Evolutionary conservation across 345 rosid genomes (phyloP), one percentile per base, ranked within the genome.

Genomic region (Pugionium cornutum): DNA sequence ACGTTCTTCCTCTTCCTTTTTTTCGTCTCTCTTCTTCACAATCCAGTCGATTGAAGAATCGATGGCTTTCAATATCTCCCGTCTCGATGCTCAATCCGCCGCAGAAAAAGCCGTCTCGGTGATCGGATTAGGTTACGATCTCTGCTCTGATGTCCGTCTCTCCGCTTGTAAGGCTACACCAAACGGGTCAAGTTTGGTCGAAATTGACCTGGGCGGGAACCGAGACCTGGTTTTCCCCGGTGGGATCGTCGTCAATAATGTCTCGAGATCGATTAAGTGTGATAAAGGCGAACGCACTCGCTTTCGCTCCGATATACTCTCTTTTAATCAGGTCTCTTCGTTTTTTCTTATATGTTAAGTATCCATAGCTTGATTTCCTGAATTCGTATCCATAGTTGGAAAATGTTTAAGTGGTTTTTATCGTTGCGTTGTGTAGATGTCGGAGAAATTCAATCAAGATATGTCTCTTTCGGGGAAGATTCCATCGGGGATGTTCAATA

Each of bases 241-340:
- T 1, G 96, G 92, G 11, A 75, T 79, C 44, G 80, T 94, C 36
- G 95, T 90, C n/a, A 62, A 65, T 29, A 59, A 77, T 36, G 99
- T 86, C 41, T 75, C 88, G 2, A 62, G 67, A 43, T 87, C 80
- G 33, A 88, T 94, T 63, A 90, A 83, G 82, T 94, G 96, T 55
- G 99, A 94, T 54, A 94, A 94, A 64, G 99, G 97, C 76, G 97
- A 94, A 54, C 89, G 91, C 9, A 89, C 92, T 3, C 83, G 97
- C 72, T 75, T 89, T 33, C 72, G 81, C 50, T 84, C 97, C 57
- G 97, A 94, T 63, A 80, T 88, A 53, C 90, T 94, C 53, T 79
- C 95, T 66, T 94, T 94, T 67, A 85, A 80, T 60, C 92, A 88
- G 95, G 99, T 89, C 56, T 67, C 27, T 48, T 32, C 7, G 2